Percentiles rank a stretch among this genome's conserved stretches.
Evolutionary conservation across 2,329 filamentous ascomycete genomes (phyloP).

Genomic region (Microsporum audouinii): DNA sequence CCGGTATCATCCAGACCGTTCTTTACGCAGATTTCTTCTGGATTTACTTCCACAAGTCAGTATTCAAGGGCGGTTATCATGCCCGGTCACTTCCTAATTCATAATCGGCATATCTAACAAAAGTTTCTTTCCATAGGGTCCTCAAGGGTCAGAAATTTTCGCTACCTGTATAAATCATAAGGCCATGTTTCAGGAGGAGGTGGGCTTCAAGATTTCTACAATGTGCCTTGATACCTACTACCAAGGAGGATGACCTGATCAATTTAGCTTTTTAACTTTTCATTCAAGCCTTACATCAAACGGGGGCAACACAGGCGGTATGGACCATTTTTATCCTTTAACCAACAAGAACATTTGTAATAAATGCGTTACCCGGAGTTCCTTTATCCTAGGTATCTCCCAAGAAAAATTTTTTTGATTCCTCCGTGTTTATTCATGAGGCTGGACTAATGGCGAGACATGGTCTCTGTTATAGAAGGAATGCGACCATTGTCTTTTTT

Average conservation of each 20-base stretch:
- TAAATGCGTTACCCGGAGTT: not conserved
- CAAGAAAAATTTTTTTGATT: not conserved
- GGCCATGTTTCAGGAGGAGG: not conserved
- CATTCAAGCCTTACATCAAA: not conserved
- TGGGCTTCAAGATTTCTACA: not conserved
- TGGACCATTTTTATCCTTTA: not conserved
- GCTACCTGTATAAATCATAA: conserved; percentile 54
- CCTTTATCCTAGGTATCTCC: not conserved
- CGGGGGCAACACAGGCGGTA: not conserved
- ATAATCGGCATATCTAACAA: not conserved
- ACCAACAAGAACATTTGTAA: not conserved
- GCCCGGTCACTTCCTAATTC: not conserved
- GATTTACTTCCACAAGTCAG: conserved; percentile 93
- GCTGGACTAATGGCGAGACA: not conserved
- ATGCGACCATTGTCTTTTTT: not conserved
- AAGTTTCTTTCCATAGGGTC: conserved; percentile 36
- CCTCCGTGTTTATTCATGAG: not conserved
- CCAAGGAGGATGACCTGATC: not conserved
- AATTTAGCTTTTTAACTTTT: not conserved
- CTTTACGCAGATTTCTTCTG: conserved; percentile 99
- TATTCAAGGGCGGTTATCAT: conserved; percentile 11
- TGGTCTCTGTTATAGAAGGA: not conserved
- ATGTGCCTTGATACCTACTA: not conserved
- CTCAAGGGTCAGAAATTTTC: conserved; percentile 83
- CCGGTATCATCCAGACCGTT: conserved; percentile 84